Conservation (phyloP, 441 rosid species). For the Croton setiger region DNA sequence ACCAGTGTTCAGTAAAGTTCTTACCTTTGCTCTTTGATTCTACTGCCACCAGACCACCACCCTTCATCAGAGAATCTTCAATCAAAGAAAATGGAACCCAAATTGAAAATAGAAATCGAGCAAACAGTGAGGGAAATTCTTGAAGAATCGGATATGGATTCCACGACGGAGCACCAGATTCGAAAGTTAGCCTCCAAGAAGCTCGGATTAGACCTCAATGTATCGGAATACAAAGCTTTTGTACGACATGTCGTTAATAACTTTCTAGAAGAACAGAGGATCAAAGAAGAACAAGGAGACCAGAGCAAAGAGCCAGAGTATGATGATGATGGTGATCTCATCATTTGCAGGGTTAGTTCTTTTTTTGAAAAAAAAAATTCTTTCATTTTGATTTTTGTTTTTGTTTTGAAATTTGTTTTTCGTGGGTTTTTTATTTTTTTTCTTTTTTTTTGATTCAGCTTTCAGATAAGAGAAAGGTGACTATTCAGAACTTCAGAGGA, state of each 20-base stretch:
- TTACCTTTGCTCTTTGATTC: background rate
- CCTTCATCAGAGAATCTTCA: background rate
- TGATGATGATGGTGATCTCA: slow-evolving; percentile 76
- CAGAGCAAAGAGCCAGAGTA: slow-evolving; percentile 34
- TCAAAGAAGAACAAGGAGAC: slow-evolving; percentile 29
- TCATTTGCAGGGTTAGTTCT: slow-evolving; percentile 61
- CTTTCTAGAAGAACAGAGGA: slow-evolving; percentile 55
- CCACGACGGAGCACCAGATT: slow-evolving; percentile 68
- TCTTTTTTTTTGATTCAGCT: slow-evolving; percentile 30
- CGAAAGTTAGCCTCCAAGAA: slow-evolving; percentile 61
- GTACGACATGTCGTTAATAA: slow-evolving; percentile 56
- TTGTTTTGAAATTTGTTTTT: slow-evolving; percentile 1
- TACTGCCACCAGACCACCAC: background rate
- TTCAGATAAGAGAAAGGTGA: slow-evolving; percentile 71
- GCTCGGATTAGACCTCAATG: slow-evolving; percentile 61
- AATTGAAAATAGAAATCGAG: slow-evolving; percentile 47
- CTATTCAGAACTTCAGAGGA: slow-evolving; percentile 78
- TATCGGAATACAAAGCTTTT: slow-evolving; percentile 48
- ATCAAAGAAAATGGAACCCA: slow-evolving; percentile 41
- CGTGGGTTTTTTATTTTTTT: background rate
- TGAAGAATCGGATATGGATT: slow-evolving; percentile 61
- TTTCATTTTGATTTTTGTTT: background rate
- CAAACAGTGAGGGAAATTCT: slow-evolving; percentile 56
- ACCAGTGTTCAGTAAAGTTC: too few species aligned
- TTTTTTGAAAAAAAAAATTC: too few species aligned